Conservation (phyloP, 768 basidiomycete genomes). For the Boletales sp. region DNA sequence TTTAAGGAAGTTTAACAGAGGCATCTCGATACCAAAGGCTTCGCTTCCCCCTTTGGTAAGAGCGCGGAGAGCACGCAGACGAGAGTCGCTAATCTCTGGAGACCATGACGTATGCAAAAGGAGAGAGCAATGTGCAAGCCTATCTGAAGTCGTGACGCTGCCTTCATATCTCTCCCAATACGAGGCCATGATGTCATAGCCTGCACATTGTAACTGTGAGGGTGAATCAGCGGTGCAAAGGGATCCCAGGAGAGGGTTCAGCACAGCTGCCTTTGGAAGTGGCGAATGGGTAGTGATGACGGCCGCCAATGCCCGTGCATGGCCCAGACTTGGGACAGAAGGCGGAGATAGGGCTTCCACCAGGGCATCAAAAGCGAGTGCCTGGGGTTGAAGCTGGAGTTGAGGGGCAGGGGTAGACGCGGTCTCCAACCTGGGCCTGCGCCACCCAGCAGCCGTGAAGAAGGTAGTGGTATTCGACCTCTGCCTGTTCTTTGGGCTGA, state of each 20-base stretch:
- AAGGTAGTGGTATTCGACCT: conserved; percentile 44
- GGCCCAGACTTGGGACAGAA: conserved; percentile 60
- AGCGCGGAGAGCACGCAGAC: conserved; percentile 63
- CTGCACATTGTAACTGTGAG: conserved; percentile 56
- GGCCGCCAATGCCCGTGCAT: conserved; percentile 59
- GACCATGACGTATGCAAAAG: conserved; percentile 57
- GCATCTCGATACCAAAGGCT: conserved; percentile 60
- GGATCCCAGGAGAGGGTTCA: conserved; percentile 58
- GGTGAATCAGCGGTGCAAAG: conserved; percentile 58
- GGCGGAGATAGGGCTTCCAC: conserved; percentile 46
- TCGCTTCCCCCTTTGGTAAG: conserved; percentile 60
- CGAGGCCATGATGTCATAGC: conserved; percentile 68
- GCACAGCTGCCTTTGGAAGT: conserved; percentile 46
- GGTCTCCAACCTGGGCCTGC: conserved; percentile 31
- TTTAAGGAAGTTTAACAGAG: conserved; percentile 52
- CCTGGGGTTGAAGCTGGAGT: conserved; percentile 23
- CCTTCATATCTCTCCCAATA: conserved; percentile 62
- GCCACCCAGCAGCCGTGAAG: conserved; percentile 35
- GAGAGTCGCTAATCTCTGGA: conserved; percentile 66
- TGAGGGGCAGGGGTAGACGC: conserved; percentile 24
- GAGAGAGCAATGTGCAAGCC: conserved; percentile 60
- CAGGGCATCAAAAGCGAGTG: conserved; percentile 41
- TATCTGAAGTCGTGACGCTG: conserved; percentile 50
- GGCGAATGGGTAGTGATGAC: conserved; percentile 51
- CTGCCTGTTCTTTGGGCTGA: conserved; percentile 31